phyloP scores from a whole-genome alignment of 805 yeast genomes.

The Teunomyces pallodes region DNA sequence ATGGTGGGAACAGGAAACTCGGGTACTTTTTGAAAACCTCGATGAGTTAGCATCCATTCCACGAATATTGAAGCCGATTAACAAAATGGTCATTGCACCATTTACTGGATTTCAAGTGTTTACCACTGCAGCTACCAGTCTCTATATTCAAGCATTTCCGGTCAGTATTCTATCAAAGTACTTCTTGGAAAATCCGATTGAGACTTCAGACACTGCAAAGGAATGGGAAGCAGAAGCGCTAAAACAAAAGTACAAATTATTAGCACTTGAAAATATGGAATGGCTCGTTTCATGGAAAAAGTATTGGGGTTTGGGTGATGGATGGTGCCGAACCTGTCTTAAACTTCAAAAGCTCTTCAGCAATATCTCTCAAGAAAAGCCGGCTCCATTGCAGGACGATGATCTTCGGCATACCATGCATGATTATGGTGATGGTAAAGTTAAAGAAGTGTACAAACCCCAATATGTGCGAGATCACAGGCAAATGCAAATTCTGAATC shows the following conservation, averaged over 20 bases:
- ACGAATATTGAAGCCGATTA: conserved; percentile 15
- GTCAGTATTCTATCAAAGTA: conserved; percentile 14
- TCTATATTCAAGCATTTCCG: conserved; percentile 30
- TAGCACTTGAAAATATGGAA: conserved; percentile 22
- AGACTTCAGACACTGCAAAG: neutral
- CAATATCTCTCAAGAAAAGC: conserved; percentile 8
- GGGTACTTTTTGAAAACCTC: conserved; percentile 17
- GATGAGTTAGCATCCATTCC: conserved; percentile 22
- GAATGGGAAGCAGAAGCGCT: conserved; percentile 5
- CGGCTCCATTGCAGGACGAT: conserved; percentile 16
- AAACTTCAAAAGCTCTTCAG: conserved; percentile 23
- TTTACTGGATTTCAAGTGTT: conserved; percentile 38
- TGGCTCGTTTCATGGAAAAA: conserved; percentile 23
- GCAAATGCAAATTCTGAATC: conserved; percentile 14
- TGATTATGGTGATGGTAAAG: conserved; percentile 30
- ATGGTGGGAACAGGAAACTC: conserved; percentile 25
- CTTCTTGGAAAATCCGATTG: neutral
- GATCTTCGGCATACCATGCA: conserved; percentile 23
- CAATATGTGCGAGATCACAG: conserved; percentile 7
- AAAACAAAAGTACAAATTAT: conserved; percentile 15
- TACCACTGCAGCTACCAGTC: conserved; percentile 33
- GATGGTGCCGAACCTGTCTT: conserved; percentile 26
- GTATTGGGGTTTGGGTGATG: conserved; percentile 29
- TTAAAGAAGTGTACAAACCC: conserved; percentile 18
- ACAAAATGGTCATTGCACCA: conserved; percentile 34